Evolutionary conservation across 768 basidiomycete genomes (phyloP).

Genomic region (Lactarius deliciosus): DNA sequence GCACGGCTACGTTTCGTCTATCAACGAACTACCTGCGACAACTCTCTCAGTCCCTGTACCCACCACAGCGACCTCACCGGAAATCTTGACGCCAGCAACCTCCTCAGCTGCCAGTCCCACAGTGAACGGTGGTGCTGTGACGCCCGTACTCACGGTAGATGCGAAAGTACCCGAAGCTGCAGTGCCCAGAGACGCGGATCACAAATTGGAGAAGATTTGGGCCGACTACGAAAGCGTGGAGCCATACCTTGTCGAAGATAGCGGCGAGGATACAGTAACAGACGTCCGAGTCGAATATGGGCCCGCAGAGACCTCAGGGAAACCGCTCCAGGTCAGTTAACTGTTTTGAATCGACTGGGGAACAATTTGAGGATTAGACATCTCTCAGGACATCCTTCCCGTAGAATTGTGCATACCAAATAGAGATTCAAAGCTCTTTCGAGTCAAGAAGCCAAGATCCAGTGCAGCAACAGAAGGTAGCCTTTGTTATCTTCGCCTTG

Average conservation of each 20-base stretch:
- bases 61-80: slow-evolving; percentile 7
- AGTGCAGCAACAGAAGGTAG: slow-evolving; percentile 64
- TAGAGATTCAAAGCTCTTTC: slow-evolving; percentile 52
- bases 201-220: slow-evolving; percentile 81
- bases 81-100: slow-evolving; percentile 12
- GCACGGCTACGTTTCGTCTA: slow-evolving; percentile 81
- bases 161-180: slow-evolving; percentile 35
- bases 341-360: background rate
- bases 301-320: slow-evolving; percentile 44
- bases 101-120: slow-evolving; percentile 25
- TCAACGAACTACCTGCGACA: slow-evolving; percentile 63
- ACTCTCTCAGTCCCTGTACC: slow-evolving; percentile 40
- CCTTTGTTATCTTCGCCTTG: background rate
- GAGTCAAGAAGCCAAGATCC: slow-evolving; percentile 36
- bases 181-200: slow-evolving; percentile 82
- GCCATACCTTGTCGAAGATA: slow-evolving; percentile 59
- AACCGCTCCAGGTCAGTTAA: slow-evolving; percentile 57
- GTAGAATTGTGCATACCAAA: slow-evolving; percentile 71
- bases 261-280: slow-evolving; percentile 46
- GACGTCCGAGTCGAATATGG: slow-evolving; percentile 59
- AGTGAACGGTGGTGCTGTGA: slow-evolving; percentile 17
- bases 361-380: background rate
- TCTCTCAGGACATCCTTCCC: slow-evolving; percentile 67
- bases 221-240: slow-evolving; percentile 83
- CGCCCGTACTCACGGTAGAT: slow-evolving; percentile 19